Base-by-base conservation (phyloP, 768 basidiomycete species). In the Piloderma croceum region DNA sequence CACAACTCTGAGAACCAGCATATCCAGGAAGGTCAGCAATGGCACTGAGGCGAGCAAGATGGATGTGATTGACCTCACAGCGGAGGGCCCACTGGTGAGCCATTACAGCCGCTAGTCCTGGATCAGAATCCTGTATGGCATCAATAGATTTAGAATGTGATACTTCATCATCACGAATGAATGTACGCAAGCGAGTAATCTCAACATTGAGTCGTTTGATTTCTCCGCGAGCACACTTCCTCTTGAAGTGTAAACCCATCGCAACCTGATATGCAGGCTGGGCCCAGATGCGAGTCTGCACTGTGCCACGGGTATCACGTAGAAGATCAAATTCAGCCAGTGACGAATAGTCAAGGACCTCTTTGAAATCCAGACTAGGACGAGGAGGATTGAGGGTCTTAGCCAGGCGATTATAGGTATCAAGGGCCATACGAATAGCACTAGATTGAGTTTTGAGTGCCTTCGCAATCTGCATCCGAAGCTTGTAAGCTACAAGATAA, bases 401-500 rank as follows among this genome's bases (percentile, higher is more conserved):
- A 20, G 47, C 39, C 3, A 24, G 32, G 12, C 19, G 27, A 37
- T 49, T 49, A 32, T 44, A 49, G 7, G 23, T 31, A 4, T 37
- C 36, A 6, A 49, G 22, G 13, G 50, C 47, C 5, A 6, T 38
- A 15, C 35, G 31, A 17, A 48, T 49, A 9, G 47, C 40, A 9
- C 24, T 29, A 9, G 39, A 43, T 12, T 46, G 41, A 7, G 17
- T 17, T 22, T 38, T 33, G 9, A 50, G 29, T 4, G 37, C 42
- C 31, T 43, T 38, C 21, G 42, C 36, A 23, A 50, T 48, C 9
- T 44, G 36, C 5, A 15, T 27, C 11, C 48, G 40, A 32, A 47
- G 19, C 19, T 46, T 44, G 42, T 47, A 47, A 22, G 31, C 45
- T 47, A 34, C 15, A 31, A 10, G 10, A 31, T 31, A 31, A 31